Evolutionary conservation across 768 basidiomycete species (phyloP), one percentile per base, ranked within the genome.

Genomic region (Mycena rebaudengoi): DNA sequence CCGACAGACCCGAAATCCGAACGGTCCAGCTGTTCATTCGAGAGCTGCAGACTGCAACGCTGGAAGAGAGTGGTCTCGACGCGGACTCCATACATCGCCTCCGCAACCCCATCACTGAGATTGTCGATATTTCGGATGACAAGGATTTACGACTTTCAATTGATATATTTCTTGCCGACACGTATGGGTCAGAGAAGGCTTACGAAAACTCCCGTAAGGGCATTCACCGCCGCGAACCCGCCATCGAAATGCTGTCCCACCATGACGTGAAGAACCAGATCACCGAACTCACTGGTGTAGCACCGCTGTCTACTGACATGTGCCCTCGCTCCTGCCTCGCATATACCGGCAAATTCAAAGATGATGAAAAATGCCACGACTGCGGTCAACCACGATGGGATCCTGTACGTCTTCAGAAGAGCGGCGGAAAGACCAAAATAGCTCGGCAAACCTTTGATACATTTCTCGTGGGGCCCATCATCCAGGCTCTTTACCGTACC

Each of bases 281-380:
- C 4, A 44, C 39, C 12, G 40, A 75, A 5, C 44, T 78, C 5
- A 78, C 70, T 26, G 77, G 82, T 1, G 62, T 84, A 3, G 29
- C 59, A 6, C 54, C 75, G 0, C 60, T 83, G 11, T 41, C 70
- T 1, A 26, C 71, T 14, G 71, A 82, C 48, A 82, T 83, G 82
- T 83, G 82, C 44, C 52, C 64, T 0, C 74, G 82, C n/a, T 70
- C 72, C 0, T 84, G 81, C 57, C 33, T 77, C 3, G 78, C 75
- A 0, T 83, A 72, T 44, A 82, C 78, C 0, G 78, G 80, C 0
- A 82, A 78, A 0, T 79, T 69, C 37, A 21, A 52, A 0, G 30
- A 69, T 3, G 62, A 72, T 1, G 67, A 75, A 0, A 3, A n/a
- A 0, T 83, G 80, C 50, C 70, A 65, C 0, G 16, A 70, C 1